Base-by-base conservation (phyloP, 306 rosid genomes). In the Lathyrus tuberosus region DNA sequence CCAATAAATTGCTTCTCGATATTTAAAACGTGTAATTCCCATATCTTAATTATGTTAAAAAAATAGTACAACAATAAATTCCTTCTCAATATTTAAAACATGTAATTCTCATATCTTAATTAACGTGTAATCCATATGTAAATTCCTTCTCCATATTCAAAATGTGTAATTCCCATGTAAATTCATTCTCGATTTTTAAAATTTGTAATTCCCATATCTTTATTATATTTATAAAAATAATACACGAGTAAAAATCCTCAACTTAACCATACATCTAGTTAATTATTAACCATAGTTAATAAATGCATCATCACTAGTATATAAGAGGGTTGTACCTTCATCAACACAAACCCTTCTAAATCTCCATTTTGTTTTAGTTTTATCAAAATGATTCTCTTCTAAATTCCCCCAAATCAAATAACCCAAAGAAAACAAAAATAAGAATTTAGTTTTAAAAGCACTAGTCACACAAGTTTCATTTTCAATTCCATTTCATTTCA, bases 201-300 rank as follows among this genome's bases (percentile, higher is more conserved):
- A 24, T 24, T 3, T 24, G 26, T 24, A 24, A 24, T 24, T 24
- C 26, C 2, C 4, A 3, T 3, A 26, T 2, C 0, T 26, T 3
- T 2, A 26, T 26, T 26, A 26, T 26, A 0, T 26, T 24, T 3
- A 26, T 2, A 26, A 26, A 26, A 26, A 24, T 24, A 24, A 2
- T 26, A 3, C 30, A 26, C 30, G 3, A 26, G 4, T 26, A 3
- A 26, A 26, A 33, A 33, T 33, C 6, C 38, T 69, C 6, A 78
- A 79, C 84, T 28, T 74, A 82, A 80, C 75, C 84, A 71, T 26
- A 41, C 8, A 44, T 26, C 17, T 31, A 70, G 86, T 84, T 69
- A 77, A 75, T 18, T 28, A 46, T 64, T 66, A 82, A 84, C 89
- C 78, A 82, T 11, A 78, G 88, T 80, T 76, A 60, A 52, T 52